Evolutionary conservation across 345 rosid genomes (phyloP).

Genomic region (Citrus medica): DNA sequence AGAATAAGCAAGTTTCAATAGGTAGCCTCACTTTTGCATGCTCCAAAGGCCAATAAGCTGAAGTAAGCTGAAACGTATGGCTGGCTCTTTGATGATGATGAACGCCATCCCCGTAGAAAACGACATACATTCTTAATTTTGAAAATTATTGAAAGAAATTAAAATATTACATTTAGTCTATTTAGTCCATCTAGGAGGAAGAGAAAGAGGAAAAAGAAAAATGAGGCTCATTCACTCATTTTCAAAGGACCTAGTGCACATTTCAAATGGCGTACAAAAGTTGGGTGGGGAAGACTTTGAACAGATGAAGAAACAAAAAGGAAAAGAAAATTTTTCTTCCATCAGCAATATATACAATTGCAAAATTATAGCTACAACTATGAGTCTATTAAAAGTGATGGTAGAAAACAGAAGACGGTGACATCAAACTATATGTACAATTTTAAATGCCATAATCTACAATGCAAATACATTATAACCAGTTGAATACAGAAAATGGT

Average conservation of each 20-base stretch:
- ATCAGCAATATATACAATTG: slow-evolving; percentile 23
- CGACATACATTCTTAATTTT: slow-evolving; percentile 8
- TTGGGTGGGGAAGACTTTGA: background rate
- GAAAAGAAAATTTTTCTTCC: background rate
- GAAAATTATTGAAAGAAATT: background rate
- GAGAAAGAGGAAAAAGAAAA: background rate
- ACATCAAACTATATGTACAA: slow-evolving; percentile 21
- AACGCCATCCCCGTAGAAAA: background rate
- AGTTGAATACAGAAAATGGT: slow-evolving; percentile 1
- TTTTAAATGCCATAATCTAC: slow-evolving; percentile 9
- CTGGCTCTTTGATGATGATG: background rate
- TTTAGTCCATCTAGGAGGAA: background rate
- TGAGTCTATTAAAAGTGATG: background rate
- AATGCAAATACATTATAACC: background rate
- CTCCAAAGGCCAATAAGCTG: slow-evolving; percentile 10
- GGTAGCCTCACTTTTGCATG: slow-evolving; percentile 10
- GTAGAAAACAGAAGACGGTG: slow-evolving; percentile 1
- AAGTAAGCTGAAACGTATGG: background rate
- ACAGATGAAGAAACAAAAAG: background rate
- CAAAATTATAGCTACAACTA: slow-evolving; percentile 5
- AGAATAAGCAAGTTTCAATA: background rate
- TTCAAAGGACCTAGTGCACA: background rate
- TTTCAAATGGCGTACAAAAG: slow-evolving; percentile 7
- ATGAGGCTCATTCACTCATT: background rate
- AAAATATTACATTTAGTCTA: background rate